phyloP scores from a whole-genome alignment of 495 filamentous ascomycete species.

The Rhypophila decipiens region DNA sequence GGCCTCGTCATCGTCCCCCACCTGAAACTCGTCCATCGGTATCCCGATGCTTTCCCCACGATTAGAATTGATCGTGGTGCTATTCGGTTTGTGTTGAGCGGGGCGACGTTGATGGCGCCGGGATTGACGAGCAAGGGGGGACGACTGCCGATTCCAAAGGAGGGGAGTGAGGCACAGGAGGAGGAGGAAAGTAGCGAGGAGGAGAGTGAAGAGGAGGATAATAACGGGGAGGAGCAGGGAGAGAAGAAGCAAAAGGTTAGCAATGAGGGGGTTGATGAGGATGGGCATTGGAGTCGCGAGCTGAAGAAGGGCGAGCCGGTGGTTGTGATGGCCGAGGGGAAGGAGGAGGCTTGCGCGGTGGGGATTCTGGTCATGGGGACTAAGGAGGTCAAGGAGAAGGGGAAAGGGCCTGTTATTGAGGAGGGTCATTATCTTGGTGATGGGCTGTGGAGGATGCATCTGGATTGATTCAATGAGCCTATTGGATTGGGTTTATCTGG shows the following conservation, averaged over 20 bases:
- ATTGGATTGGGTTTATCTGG: too few species aligned
- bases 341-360: constrained; percentile 83
- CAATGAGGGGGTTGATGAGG: constrained; percentile 39
- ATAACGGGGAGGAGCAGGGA: constrained; percentile 10
- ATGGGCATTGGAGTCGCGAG: constrained; percentile 48
- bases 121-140: constrained; percentile 82
- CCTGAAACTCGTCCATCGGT: constrained; percentile 67
- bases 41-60: constrained; percentile 57
- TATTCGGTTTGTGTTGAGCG: constrained; percentile 90
- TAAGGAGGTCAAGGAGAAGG: constrained; percentile 84
- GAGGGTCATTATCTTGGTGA: constrained; percentile 89
- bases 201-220: constrained; percentile 24
- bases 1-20: constrained; percentile 64
- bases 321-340: constrained; percentile 86
- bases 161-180: constrained; percentile 15
- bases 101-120: constrained; percentile 92
- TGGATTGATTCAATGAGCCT: too few species aligned
- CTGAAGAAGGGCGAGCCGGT: constrained; percentile 75
- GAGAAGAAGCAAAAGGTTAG: constrained; percentile 33
- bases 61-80: constrained; percentile 86
- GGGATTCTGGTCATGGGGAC: constrained; percentile 82
- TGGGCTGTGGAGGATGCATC: constrained; percentile 76
- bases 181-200: constrained; percentile 1
- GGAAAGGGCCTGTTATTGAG: constrained; percentile 89
- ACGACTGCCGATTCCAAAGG: constrained; percentile 51